Evolutionary conservation across 768 basidiomycete genomes (phyloP).

Genomic region (Gymnopilus junonius): DNA sequence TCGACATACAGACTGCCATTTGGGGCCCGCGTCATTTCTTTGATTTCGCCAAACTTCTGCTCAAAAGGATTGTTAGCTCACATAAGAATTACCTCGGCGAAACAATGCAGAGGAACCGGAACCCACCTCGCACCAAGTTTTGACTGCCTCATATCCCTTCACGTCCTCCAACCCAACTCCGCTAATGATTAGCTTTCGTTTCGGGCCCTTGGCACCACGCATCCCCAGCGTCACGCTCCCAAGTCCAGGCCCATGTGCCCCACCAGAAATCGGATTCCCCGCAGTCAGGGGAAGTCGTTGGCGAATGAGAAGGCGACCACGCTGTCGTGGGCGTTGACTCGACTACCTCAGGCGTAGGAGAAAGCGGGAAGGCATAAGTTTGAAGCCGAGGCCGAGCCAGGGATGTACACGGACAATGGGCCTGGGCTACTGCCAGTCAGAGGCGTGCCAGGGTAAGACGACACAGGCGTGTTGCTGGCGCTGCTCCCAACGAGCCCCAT

Average conservation of each 20-base stretch:
- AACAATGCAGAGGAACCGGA: conserved; percentile 7
- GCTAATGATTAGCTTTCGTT: conserved; percentile 37
- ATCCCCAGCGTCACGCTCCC: conserved; percentile 3
- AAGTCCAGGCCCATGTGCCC: not conserved
- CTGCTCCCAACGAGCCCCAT: conserved; percentile 21
- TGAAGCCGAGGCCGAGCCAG: conserved; percentile 5
- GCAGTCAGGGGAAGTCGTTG: conserved; percentile 8
- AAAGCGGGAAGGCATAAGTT: not conserved
- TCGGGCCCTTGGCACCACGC: conserved; percentile 13
- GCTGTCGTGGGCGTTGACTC: not conserved
- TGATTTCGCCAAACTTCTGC: conserved; percentile 35
- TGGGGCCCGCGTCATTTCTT: conserved; percentile 27
- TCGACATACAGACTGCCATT: conserved; percentile 38
- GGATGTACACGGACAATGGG: conserved; percentile 3
- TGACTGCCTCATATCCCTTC: conserved; percentile 33
- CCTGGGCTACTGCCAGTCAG: not conserved
- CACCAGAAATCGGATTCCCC: not conserved
- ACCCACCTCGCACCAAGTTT: conserved; percentile 38
- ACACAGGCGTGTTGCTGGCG: conserved; percentile 8
- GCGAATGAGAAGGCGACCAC: conserved; percentile 12
- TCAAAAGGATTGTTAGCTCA: not conserved
- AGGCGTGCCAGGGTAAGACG: conserved; percentile 10
- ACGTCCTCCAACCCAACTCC: conserved; percentile 33
- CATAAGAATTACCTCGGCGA: not conserved
- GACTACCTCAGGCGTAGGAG: not conserved